Conservation (phyloP, 106 monocot genomes). For the Dendrobium nobile region DNA sequence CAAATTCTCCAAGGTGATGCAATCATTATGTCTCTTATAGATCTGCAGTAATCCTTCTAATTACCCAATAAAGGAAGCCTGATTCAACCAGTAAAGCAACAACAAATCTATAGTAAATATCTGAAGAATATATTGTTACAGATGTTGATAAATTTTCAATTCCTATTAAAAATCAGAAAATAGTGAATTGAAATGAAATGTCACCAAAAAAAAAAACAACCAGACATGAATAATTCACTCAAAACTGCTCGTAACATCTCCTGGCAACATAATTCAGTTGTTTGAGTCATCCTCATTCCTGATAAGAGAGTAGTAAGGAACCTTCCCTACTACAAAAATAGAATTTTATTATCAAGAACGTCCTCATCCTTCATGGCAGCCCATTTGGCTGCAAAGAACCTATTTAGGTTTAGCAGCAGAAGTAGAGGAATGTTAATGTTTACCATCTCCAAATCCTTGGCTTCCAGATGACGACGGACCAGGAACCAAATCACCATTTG, state of each 20-base stretch:
- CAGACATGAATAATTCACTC: neutral
- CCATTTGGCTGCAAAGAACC: neutral
- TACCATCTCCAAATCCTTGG: slow-evolving; percentile 25
- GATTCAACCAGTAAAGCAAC: neutral
- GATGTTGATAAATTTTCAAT: neutral
- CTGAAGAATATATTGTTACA: too few relatives aligned
- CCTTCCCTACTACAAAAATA: slow-evolving; percentile 22
- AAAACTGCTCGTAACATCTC: neutral
- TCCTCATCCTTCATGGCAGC: neutral
- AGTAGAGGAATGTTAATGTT: slow-evolving; percentile 11
- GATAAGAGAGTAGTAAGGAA: slow-evolving; percentile 14
- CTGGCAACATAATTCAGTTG: neutral
- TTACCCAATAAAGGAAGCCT: neutral
- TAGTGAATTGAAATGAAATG: neutral
- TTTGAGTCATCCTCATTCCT: slow-evolving; percentile 1
- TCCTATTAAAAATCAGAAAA: neutral
- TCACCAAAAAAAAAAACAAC: too few relatives aligned
- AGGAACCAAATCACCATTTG: neutral
- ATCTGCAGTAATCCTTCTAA: neutral
- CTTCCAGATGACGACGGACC: neutral
- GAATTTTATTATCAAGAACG: neutral
- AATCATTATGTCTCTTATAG: too few relatives aligned
- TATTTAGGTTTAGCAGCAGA: slow-evolving; percentile 9
- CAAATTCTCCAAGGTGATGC: too few relatives aligned
- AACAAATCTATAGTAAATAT: neutral